These are phyloP conservation scores for Veloboletus limbatus DNA, from an alignment of 1,284 basidiomycete genomes.

Conservation along the genomic window DNA sequence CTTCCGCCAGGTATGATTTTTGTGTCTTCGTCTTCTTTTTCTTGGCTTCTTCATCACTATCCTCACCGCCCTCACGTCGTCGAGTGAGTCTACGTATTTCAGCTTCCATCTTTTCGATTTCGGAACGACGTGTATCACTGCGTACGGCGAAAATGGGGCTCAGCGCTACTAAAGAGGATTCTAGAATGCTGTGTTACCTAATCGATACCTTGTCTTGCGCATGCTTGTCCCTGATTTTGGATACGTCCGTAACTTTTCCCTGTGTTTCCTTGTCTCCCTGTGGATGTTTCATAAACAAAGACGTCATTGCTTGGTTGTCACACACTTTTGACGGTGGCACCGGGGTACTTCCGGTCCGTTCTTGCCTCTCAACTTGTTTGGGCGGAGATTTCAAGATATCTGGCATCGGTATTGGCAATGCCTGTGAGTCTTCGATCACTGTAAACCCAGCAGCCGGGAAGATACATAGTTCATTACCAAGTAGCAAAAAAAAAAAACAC, in stretches of 20 bases:
- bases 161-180: neutral
- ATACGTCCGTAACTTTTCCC: slow-evolving; percentile 51
- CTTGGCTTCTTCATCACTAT: slow-evolving; percentile 56
- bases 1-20: slow-evolving; percentile 74
- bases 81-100: slow-evolving; percentile 76
- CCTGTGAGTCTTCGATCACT: slow-evolving; percentile 54
- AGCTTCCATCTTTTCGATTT: slow-evolving; percentile 86
- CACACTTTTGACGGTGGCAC: slow-evolving; percentile 19
- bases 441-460: slow-evolving; percentile 4
- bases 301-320: neutral
- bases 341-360: neutral
- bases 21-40: slow-evolving; percentile 61
- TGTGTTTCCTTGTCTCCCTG: slow-evolving; percentile 41
- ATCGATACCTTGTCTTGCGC: slow-evolving; percentile 61
- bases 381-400: slow-evolving; percentile 17
- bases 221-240: slow-evolving; percentile 72
- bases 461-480: neutral
- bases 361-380: slow-evolving; percentile 15
- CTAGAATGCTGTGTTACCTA: slow-evolving; percentile 40
- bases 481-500: slow-evolving; percentile 31
- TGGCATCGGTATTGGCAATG: slow-evolving; percentile 25
- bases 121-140: slow-evolving; percentile 66
- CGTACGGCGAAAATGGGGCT: neutral
- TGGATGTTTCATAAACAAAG: neutral
- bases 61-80: slow-evolving; percentile 48